Percentiles rank a stretch among this genome's conserved stretches.
Evolutionary conservation across 345 rosid species (phyloP).

Genomic region (Pseudoturritis turrita): DNA sequence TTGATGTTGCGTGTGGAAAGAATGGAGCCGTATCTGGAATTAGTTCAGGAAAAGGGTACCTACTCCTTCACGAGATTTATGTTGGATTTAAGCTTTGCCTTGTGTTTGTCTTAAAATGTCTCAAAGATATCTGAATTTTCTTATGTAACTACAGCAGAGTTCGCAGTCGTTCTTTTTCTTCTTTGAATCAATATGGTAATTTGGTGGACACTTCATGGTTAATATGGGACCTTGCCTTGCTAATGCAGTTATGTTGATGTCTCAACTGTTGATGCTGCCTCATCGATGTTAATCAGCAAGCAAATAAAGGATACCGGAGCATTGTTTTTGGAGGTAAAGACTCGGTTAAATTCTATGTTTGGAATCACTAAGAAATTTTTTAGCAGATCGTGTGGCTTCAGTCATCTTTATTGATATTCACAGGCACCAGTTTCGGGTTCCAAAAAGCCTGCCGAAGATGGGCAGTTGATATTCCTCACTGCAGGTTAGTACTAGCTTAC

Average conservation of each 20-base stretch:
- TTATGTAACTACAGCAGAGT: neutral
- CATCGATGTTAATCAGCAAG: constrained; percentile 59
- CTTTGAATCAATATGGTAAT: neutral
- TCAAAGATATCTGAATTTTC: neutral
- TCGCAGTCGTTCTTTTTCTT: neutral
- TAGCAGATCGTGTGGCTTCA: neutral
- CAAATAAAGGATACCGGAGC: constrained; percentile 70
- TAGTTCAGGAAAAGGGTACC: constrained; percentile 85
- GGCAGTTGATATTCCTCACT: constrained; percentile 81
- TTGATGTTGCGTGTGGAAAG: constrained; percentile 84
- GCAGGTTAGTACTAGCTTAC: constrained; percentile 49
- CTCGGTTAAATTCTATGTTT: neutral
- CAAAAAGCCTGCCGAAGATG: constrained; percentile 92
- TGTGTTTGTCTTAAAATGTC: neutral
- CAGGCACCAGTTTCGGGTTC: constrained; percentile 98
- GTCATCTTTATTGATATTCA: neutral
- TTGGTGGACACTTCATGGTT: neutral
- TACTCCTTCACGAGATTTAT: neutral
- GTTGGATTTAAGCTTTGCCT: neutral
- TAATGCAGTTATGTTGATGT: constrained; percentile 74
- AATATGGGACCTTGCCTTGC: neutral
- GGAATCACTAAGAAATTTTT: neutral
- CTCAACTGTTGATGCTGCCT: constrained; percentile 86
- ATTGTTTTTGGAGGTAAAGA: constrained; percentile 70
- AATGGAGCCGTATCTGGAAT: constrained; percentile 74